Evolutionary conservation across 306 rosid genomes (phyloP).

Genomic region (Trifolium repens): DNA sequence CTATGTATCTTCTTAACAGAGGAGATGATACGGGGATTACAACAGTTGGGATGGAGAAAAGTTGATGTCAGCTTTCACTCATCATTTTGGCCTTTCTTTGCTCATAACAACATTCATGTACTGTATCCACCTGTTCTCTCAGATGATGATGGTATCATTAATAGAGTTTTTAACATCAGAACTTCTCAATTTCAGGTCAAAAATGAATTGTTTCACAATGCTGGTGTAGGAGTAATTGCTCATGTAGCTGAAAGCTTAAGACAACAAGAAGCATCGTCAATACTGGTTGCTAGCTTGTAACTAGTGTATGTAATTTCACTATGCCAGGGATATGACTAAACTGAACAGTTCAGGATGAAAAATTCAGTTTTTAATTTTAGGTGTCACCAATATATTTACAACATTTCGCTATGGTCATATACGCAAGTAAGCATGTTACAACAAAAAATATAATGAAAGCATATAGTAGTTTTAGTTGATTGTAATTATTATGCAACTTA

Average conservation of each 20-base stretch:
- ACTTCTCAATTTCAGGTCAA: slow-evolving; percentile 69
- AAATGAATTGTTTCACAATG: slow-evolving; percentile 91
- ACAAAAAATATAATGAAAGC: not conserved
- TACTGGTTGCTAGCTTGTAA: slow-evolving; percentile 71
- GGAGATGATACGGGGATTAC: slow-evolving; percentile 85
- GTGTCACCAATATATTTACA: slow-evolving; percentile 10
- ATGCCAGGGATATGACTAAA: slow-evolving; percentile 14
- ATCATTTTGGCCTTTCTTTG: slow-evolving; percentile 88
- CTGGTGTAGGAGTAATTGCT: slow-evolving; percentile 88
- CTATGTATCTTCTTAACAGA: slow-evolving; percentile 58
- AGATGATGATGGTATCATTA: slow-evolving; percentile 23
- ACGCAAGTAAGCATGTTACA: slow-evolving; percentile 2
- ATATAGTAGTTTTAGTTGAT: slow-evolving; percentile 9
- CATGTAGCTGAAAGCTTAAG: slow-evolving; percentile 88
- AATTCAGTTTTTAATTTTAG: slow-evolving; percentile 16
- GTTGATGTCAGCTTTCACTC: slow-evolving; percentile 95
- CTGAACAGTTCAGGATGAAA: slow-evolving; percentile 25
- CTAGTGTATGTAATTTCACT: slow-evolving; percentile 35
- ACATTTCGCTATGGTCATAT: not conserved
- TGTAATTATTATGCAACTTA: slow-evolving; percentile 23
- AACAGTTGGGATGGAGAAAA: slow-evolving; percentile 89
- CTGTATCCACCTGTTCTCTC: slow-evolving; percentile 6
- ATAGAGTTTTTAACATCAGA: slow-evolving; percentile 30
- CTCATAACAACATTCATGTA: slow-evolving; percentile 98
- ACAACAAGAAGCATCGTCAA: slow-evolving; percentile 69